Evolutionary conservation across 2,329 filamentous ascomycete genomes (phyloP), one percentile per base, ranked within the genome.

Genomic region (Penicillium sp.): DNA sequence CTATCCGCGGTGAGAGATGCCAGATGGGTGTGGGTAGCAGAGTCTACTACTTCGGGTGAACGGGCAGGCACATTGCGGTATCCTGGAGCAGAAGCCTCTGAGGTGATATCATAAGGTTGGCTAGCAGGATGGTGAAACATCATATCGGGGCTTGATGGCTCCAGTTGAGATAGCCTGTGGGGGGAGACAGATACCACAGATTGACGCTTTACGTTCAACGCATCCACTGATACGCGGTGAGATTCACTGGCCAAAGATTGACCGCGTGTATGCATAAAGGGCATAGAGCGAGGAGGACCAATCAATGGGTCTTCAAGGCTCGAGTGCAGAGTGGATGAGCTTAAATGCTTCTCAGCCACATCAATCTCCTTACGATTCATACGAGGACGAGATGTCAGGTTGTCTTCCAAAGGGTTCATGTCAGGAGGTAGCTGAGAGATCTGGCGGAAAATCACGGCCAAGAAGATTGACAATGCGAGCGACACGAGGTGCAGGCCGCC

Each of bases 351-450:
- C 63, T 90, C 85, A 10, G 81, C 80, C 2, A 83, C 80, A 16
- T 85, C 83, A 0, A 84, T 85, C 67, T 85, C 87, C 73, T 91
- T 93, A 71, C 90, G 87, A 37, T 33, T 65, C 81, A 93, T 93
- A 78, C 96, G 92, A 76, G 66, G 75, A 72, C 78, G 82, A 59
- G 91, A 88, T 1, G 93, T 97, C 60, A 96, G 80, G 70, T 94
- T 89, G 66, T 91, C 87, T 74, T 97, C 93, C 14, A 98, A 83
- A 1, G 94, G 94, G 74, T 98, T 98, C 90, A 97, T 92, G 72
- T 98, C 94, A 0, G 94, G 93, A 6, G 94, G 94, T 74, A 97
- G 84, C 22, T 84, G 82, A 5, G 88, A 83, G 70, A 98, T 97
- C 71, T 90, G 89, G 43, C 89, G 86, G 85, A 97, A 98, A 68